Evolutionary conservation across 176 grass and related monocot genomes (phyloP).

Genomic region (Dendrocalamus sinicus): DNA sequence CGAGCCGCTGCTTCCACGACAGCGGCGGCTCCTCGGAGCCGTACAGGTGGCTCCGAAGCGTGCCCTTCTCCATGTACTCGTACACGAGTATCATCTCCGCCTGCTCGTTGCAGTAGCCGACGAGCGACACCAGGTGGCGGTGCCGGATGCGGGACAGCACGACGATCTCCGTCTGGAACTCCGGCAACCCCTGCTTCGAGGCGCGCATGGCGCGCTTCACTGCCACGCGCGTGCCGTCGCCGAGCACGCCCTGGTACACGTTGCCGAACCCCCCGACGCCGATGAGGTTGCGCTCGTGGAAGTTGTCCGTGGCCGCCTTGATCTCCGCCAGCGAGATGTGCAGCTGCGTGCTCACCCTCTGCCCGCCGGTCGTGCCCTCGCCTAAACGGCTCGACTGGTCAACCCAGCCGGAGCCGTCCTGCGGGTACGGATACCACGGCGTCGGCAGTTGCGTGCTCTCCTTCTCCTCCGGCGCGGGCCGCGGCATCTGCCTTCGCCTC

Average conservation of each 20-base stretch:
- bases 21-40: conserved; percentile 41
- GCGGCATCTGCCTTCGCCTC: conserved; percentile 16
- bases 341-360: conserved; percentile 48
- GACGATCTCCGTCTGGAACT: conserved; percentile 81
- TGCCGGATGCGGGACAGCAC: conserved; percentile 77
- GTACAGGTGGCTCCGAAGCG: conserved; percentile 71
- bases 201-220: conserved; percentile 61
- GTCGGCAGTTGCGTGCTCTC: conserved; percentile 28
- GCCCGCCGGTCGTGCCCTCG: conserved; percentile 27
- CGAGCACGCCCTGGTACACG: conserved; percentile 64
- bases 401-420: conserved; percentile 26
- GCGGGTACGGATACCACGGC: conserved; percentile 52
- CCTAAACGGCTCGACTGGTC: conserved; percentile 50
- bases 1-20: conserved; percentile 66
- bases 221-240: conserved; percentile 56
- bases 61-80: conserved; percentile 81
- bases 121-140: conserved; percentile 71
- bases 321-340: conserved; percentile 61
- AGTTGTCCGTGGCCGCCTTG: conserved; percentile 54
- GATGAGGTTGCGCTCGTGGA: conserved; percentile 58
- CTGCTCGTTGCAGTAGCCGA: conserved; percentile 76
- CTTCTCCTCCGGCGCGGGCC: conserved; percentile 43
- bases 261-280: conserved; percentile 77
- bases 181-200: conserved; percentile 58
- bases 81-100: conserved; percentile 83